These are phyloP conservation scores for Selenicereus undatus DNA, from an alignment of 148 eudicot genomes.

Conservation along the genomic window DNA sequence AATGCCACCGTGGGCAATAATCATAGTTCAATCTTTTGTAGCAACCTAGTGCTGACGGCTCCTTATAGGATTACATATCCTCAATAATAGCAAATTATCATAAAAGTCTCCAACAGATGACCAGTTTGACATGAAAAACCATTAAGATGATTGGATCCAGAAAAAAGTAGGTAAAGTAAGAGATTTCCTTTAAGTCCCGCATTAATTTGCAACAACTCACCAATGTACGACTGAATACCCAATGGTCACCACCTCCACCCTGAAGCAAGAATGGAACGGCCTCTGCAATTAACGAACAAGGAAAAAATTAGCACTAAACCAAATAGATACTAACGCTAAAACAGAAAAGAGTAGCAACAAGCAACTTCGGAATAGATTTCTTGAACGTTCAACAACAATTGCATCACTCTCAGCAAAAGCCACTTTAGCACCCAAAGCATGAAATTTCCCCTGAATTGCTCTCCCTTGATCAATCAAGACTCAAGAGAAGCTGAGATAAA, in stretches of 20 bases:
- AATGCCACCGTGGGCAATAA: background rate
- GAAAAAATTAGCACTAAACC: background rate
- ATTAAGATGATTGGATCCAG: too few relatives aligned
- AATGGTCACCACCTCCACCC: background rate
- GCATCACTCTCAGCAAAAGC: background rate
- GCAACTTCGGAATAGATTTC: slow-evolving; percentile 21
- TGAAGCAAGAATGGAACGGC: slow-evolving; percentile 22
- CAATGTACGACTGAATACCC: slow-evolving; percentile 23
- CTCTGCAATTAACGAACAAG: slow-evolving; percentile 13
- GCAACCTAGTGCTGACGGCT: too few relatives aligned
- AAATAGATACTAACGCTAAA: background rate
- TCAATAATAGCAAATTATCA: too few relatives aligned
- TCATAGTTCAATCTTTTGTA: too few relatives aligned
- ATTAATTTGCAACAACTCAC: background rate
- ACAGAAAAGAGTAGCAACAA: background rate
- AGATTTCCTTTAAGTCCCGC: too few relatives aligned
- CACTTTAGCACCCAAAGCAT: slow-evolving; percentile 13
- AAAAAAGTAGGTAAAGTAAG: background rate
- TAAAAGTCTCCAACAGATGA: background rate
- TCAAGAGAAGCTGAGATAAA: slow-evolving; percentile 11
- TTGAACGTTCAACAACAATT: slow-evolving; percentile 8
- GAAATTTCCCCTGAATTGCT: slow-evolving; percentile 10
- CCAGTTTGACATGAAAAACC: too few relatives aligned
- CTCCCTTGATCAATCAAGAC: slow-evolving; percentile 16
- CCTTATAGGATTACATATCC: too few relatives aligned